These are phyloP conservation scores for Chrysosporium queenslandicum DNA, from an alignment of 2,329 filamentous ascomycete species.

Conservation along the genomic window DNA sequence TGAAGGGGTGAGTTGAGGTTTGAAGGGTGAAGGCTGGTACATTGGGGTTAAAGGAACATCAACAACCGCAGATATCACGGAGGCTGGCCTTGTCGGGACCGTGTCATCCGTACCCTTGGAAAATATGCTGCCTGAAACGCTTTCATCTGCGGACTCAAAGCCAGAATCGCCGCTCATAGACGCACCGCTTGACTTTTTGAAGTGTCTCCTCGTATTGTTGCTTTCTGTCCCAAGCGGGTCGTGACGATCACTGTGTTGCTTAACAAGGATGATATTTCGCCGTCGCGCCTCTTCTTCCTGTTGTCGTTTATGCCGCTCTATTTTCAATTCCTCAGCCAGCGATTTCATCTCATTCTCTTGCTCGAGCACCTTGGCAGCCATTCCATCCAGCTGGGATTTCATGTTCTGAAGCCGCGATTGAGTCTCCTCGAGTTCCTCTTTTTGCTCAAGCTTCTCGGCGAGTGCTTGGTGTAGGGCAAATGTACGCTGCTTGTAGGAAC, in stretches of 20 bases:
- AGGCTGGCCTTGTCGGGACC: conserved; percentile 29
- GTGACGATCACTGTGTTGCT: conserved; percentile 12
- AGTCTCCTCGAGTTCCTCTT: conserved; percentile 53
- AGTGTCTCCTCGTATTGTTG: conserved; percentile 14
- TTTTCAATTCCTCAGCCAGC: conserved; percentile 40
- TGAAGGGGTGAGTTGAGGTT: conserved; percentile 21
- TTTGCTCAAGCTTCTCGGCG: conserved; percentile 47
- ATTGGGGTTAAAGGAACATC: conserved; percentile 7
- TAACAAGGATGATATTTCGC: conserved; percentile 26
- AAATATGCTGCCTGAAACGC: conserved; percentile 41
- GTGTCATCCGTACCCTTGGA: conserved; percentile 30
- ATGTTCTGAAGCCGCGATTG: conserved; percentile 48
- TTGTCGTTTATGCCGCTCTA: conserved; percentile 34
- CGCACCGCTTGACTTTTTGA: conserved; percentile 26
- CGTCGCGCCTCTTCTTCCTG: conserved; percentile 33
- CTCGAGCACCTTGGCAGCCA: conserved; percentile 46
- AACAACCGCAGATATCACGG: conserved; percentile 26
- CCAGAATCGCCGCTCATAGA: conserved; percentile 46
- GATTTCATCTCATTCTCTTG: conserved; percentile 48
- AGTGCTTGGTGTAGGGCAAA: conserved; percentile 43
- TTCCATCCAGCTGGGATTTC: conserved; percentile 52
- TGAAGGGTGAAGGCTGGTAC: conserved; percentile 20
- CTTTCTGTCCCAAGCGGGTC: background rate
- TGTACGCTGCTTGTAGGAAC: conserved; percentile 45
- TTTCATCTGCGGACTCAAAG: conserved; percentile 50